These are phyloP conservation scores for Torulaspora indica DNA, from an alignment of 805 yeast species.

Conservation along the genomic window DNA sequence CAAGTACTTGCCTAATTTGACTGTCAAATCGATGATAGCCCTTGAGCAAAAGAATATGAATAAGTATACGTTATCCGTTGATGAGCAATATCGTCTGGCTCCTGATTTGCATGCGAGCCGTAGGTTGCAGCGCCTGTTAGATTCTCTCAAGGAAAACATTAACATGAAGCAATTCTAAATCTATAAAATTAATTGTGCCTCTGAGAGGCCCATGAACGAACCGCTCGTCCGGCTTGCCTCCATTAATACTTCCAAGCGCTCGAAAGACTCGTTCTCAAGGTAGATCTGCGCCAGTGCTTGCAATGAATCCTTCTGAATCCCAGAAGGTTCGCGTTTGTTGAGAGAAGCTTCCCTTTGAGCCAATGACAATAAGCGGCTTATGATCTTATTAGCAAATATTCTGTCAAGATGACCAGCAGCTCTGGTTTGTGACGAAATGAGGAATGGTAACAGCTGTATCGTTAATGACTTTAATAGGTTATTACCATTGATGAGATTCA, in stretches of 20 bases:
- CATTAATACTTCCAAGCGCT: conserved; percentile 2
- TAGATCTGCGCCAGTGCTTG: conserved; percentile 24
- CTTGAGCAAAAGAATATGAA: not conserved
- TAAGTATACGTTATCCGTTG: not conserved
- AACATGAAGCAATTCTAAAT: not conserved
- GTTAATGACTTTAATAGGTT: conserved; percentile 13
- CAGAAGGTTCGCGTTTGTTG: not conserved
- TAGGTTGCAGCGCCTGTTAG: conserved; percentile 10
- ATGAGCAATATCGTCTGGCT: conserved; percentile 8
- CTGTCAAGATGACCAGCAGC: conserved; percentile 5
- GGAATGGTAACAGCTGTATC: conserved; percentile 17
- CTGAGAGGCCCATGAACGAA: conserved; percentile 4
- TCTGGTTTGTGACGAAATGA: conserved; percentile 9
- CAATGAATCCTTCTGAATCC: conserved; percentile 11
- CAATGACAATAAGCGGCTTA: conserved; percentile 16
- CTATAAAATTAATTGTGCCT: conserved; percentile 4
- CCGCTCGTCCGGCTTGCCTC: conserved; percentile 1
- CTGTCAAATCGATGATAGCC: not conserved
- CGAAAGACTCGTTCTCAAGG: conserved; percentile 15
- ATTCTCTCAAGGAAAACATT: conserved; percentile 1
- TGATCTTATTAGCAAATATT: conserved; percentile 14
- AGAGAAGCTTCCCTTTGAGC: conserved; percentile 5
- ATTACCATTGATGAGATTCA: conserved; percentile 20
- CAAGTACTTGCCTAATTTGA: conserved; percentile 6
- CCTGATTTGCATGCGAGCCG: conserved; percentile 13